phyloP scores from a whole-genome alignment of 345 rosid genomes.

The Geranium brycei region DNA sequence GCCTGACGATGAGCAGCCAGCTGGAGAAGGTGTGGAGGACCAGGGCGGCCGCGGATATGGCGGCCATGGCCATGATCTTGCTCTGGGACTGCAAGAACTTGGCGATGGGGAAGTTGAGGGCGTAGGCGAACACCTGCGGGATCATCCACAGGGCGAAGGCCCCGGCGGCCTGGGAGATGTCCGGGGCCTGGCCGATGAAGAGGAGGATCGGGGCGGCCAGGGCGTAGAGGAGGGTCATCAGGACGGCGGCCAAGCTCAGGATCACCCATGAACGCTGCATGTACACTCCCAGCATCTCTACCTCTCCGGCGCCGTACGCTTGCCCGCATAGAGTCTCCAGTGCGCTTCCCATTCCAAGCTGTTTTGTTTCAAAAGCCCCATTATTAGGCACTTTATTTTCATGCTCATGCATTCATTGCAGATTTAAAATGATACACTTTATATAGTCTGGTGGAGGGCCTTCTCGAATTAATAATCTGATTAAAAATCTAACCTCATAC shows the following conservation, averaged over 20 bases:
- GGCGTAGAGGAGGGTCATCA: conserved; percentile 44
- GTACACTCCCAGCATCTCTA: conserved; percentile 79
- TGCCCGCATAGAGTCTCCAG: conserved; percentile 92
- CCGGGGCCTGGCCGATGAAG: conserved; percentile 55
- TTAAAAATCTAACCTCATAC: no score
- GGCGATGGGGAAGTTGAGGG: conserved; percentile 61
- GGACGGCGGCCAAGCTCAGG: conserved; percentile 41
- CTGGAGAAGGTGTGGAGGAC: conserved; percentile 44
- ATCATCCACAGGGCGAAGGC: conserved; percentile 62
- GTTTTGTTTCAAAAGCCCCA: background rate
- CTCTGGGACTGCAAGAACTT: conserved; percentile 87
- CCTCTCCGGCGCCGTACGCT: conserved; percentile 73
- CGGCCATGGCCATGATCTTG: conserved; percentile 79
- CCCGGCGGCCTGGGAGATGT: conserved; percentile 64
- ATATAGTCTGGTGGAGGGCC: no score
- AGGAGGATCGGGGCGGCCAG: conserved; percentile 42
- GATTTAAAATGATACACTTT: no score
- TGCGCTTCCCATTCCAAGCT: conserved; percentile 99
- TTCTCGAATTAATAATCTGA: no score
- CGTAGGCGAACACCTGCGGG: conserved; percentile 75
- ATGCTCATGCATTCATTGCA: no score
- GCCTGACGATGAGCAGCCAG: conserved; percentile 53
- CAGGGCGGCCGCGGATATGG: conserved; percentile 42
- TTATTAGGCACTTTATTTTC: no score
- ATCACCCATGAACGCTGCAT: conserved; percentile 92